A percentile compares a stretch with the other conserved stretches of the same genome.
These are phyloP conservation scores for Epichloe hybrida DNA, from an alignment of 2,329 filamentous ascomycete genomes.

Conservation along the genomic window DNA sequence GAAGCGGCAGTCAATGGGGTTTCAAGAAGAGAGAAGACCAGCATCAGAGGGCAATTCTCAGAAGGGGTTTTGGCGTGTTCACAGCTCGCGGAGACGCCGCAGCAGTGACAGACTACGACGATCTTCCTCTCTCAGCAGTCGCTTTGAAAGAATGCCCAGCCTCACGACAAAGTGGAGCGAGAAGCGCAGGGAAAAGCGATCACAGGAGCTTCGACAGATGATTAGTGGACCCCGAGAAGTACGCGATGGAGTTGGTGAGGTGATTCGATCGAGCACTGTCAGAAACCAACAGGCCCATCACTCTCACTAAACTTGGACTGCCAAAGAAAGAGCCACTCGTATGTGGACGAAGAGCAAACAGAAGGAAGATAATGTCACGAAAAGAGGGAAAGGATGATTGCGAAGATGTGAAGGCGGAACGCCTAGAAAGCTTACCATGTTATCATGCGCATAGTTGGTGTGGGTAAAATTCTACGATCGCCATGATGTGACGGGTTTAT, in stretches of 20 bases:
- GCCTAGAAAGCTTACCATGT: background rate
- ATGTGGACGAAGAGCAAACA: background rate
- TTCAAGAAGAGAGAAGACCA: constrained; percentile 23
- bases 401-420: background rate
- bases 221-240: constrained; percentile 48
- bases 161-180: constrained; percentile 44
- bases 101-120: constrained; percentile 16
- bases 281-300: background rate
- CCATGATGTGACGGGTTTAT: constrained; percentile 5
- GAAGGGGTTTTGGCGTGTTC: constrained; percentile 19
- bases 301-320: background rate
- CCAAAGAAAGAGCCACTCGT: background rate
- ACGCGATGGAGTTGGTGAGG: constrained; percentile 43
- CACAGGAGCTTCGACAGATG: constrained; percentile 42
- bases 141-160: constrained; percentile 37
- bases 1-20: constrained; percentile 9
- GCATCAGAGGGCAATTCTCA: constrained; percentile 12
- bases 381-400: background rate
- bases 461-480: constrained; percentile 2
- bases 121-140: constrained; percentile 30
- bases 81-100: constrained; percentile 14
- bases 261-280: constrained; percentile 30
- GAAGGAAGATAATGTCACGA: background rate
- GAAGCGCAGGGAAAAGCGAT: constrained; percentile 43
- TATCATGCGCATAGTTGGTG: background rate